Base-by-base conservation (phyloP, 805 yeast species). In the Yarrowia sp. region DNA sequence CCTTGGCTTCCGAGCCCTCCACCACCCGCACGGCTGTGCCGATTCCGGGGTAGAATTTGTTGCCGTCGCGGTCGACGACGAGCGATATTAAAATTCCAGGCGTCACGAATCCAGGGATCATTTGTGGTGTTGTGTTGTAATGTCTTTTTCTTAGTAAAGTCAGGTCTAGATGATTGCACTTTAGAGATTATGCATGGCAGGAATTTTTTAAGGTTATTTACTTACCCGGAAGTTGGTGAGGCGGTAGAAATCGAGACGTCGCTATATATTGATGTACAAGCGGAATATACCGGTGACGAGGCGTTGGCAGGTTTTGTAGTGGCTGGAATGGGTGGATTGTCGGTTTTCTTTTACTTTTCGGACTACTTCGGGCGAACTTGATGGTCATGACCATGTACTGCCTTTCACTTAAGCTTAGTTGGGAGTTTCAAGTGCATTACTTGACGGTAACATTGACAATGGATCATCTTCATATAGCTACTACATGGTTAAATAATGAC, bases 71-170 rank as follows among this genome's bases (percentile, higher is more conserved):
- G 15, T 79, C 80, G 1, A 74, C 70, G 4, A 77, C 67, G 9
- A 95, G 93, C 19, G 87, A 83, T 30, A 92, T 80, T 49, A 88
- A 84, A 72, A 92, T 97, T 0, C 97, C 97, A 0, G 97, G 97
- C n/a, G 87, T 81, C 2, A 84, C 91, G 43, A 76, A 75, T 39
- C 80, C 77, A 20, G 88, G 87, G 55, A 83, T 40, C 61, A 53
- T 65, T 17, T 17, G 17, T 30, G 12, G 38, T 30, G 49, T 38
- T 8, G 33, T 30, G 15, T 15, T 33, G 6, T 10, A 9, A 34
- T 30, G 20, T 10, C 8, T 1, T 14, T 1, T 14, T 50, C 20
- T 30, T 49, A 0, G 39, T 50, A 20, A n/a, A 13, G 39, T 34
- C 24, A 15, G 33, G 13, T 20, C 17, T 39, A 42, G 17, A 19